Evolutionary conservation across 2,329 filamentous ascomycete genomes (phyloP), one percentile per base, ranked within the genome.

Genomic region (Fusarium scirpi): DNA sequence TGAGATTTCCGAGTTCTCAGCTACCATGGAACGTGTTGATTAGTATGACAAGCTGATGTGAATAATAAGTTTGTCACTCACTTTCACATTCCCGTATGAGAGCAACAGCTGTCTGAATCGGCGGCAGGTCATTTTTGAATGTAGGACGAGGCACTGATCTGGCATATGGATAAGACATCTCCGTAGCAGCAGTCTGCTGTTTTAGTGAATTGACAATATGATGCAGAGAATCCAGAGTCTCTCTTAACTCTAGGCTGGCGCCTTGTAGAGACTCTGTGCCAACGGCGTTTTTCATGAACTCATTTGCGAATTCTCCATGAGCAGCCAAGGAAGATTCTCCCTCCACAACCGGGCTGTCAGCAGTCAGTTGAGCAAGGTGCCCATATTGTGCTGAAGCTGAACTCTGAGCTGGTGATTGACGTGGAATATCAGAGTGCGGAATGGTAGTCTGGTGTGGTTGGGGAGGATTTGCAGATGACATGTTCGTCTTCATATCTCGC

Each of bases 291-390:
- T 80, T 77, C 5, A 83, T 72, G 45, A 85, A 82, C 51, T 85
- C 81, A 24, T 80, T 83, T 34, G 83, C 83, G 65, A 85, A 85
- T 15, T 78, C 80, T 3, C 83, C 82, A 58, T 85, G 83, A 3
- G 83, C 83, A 9, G 82, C 78, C 25, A 85, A 67, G 3, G 82
- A 85, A 5, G 82, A 83, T 62, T 82, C 81, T 10, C 83, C 83
- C 47, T 85, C 83, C 11, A 84, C 74, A 5, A 80, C 75, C 8
- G 76, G 74, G n/a, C 74, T 78, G 8, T 76, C 75, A 22, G 73
- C 60, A 46, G 69, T 62, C 8, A 67, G 24, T 22, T 71, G 69
- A 18, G 70, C 51, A 22, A 67, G 59, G 22, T 72, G 61, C 3
- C 70, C 67, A 38, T 65, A 74, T 3, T 68, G 69, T 2, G 72